Evolutionary conservation across 129 eudicot species (phyloP), one percentile per base, ranked within the genome.

Genomic region (Artemisia argyi): DNA sequence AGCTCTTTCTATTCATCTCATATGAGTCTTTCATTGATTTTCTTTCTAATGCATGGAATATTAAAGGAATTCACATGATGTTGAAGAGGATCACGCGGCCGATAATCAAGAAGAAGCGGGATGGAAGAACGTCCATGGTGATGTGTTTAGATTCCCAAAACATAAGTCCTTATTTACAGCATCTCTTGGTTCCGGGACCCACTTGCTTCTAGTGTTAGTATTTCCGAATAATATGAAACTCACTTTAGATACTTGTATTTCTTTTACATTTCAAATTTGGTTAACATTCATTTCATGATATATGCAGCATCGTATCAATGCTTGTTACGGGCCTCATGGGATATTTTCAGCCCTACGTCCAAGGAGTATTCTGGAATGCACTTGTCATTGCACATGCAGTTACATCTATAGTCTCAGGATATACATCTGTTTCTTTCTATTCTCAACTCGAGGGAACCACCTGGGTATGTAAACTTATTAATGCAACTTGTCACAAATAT

Each of bases 71-170:
- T 78, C 87, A 6, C 73, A 55, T 30, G 97, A 87, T 76, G 91
- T 83, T 76, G 94, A 87, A 81, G 77, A 72, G 68, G 55, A 55
- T 54, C 73, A 64, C 61, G 19, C 75, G 61, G 75, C 81, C 3
- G 87, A 83, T 3, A 80, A 85, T 64, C 89, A 81, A 71, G 95
- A 87, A 75, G 95, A 81, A 48, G 81, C 83, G 7, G 95, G 95
- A 46, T 90, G 97, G 97, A 90, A 90, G 79, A 84, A 80, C 81
- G 77, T 87, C 35, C 97, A 90, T 77, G 95, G 95, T 20, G 97
- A 90, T 73, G 88, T 87, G n/a, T 90, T 90, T 30, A 75, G 91
- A 76, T 90, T 69, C 79, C 97, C 91, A 49, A 80, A 75, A 71
- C 73, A 85, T 81, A 85, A 85, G 80, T 85, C 91, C 11, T 73